Conservation (phyloP, 371 early-diverging fungal species). For the Saksenaea vasiformis region DNA sequence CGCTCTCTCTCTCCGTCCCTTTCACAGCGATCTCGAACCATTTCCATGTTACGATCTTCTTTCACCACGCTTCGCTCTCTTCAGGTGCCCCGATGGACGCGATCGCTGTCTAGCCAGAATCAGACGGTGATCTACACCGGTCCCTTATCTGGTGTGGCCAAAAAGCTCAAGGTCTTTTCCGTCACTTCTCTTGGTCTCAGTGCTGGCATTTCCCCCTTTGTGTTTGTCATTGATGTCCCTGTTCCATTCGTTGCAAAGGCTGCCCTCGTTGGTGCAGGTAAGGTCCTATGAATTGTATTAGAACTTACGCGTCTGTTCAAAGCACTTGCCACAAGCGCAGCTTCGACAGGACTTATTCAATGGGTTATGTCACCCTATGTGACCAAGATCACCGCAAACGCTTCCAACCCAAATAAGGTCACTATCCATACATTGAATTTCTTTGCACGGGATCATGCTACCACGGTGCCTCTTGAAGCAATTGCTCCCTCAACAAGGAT, state of each 20-base stretch:
- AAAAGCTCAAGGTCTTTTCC: constrained; percentile 62
- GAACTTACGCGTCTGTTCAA: background rate
- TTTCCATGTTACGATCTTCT: background rate
- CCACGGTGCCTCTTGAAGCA: constrained; percentile 52
- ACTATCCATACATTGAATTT: constrained; percentile 38
- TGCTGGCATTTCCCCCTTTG: constrained; percentile 59
- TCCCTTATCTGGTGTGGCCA: constrained; percentile 61
- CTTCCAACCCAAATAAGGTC: constrained; percentile 20
- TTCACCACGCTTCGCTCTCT: background rate
- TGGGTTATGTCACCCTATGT: constrained; percentile 71
- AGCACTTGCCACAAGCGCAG: constrained; percentile 64
- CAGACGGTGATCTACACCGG: constrained; percentile 47
- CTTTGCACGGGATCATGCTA: constrained; percentile 46
- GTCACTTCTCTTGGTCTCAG: constrained; percentile 62
- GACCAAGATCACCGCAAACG: constrained; percentile 52
- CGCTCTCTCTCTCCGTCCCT: background rate
- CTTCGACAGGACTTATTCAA: constrained; percentile 61
- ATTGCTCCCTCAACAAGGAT: constrained; percentile 60
- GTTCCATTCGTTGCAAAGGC: constrained; percentile 60
- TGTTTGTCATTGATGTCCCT: constrained; percentile 62
- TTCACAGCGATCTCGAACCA: background rate
- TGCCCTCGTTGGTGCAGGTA: constrained; percentile 61
- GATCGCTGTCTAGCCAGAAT: background rate
- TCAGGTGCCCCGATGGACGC: background rate
- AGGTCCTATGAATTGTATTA: constrained; percentile 3